Evolutionary conservation across 2,329 filamentous ascomycete genomes (phyloP).

Genomic region (Colletotrichum viniferum): DNA sequence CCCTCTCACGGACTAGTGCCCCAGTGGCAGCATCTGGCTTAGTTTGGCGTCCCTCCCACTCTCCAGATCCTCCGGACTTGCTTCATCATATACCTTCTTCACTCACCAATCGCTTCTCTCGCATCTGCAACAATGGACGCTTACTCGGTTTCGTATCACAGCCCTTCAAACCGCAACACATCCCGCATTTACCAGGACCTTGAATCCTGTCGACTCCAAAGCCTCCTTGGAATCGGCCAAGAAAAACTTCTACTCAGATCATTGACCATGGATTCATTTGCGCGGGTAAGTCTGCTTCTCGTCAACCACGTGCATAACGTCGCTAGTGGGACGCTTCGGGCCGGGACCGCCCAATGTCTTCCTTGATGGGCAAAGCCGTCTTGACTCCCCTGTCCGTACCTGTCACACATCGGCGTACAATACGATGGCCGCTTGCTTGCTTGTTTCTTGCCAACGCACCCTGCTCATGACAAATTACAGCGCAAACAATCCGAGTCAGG

Average conservation of each 20-base stretch:
- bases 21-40: neutral
- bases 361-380: neutral
- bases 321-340: neutral
- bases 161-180: conserved; percentile 43
- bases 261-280: conserved; percentile 35
- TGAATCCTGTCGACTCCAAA: conserved; percentile 42
- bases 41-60: neutral
- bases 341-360: neutral
- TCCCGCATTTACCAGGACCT: conserved; percentile 58
- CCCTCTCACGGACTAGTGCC: neutral
- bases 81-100: neutral
- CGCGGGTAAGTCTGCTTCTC: conserved; percentile 36
- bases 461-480: conserved; percentile 15
- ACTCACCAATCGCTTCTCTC: neutral
- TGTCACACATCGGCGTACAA: neutral
- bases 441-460: neutral
- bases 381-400: neutral
- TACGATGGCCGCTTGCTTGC: neutral
- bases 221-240: conserved; percentile 34
- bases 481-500: conserved; percentile 19
- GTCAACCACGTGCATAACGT: conserved; percentile 19
- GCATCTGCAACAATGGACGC: conserved; percentile 47
- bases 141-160: conserved; percentile 55
- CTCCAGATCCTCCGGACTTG: neutral
- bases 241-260: conserved; percentile 30